Conservation (phyloP, 1,284 basidiomycete species). For the Austroboletus niveus region DNA sequence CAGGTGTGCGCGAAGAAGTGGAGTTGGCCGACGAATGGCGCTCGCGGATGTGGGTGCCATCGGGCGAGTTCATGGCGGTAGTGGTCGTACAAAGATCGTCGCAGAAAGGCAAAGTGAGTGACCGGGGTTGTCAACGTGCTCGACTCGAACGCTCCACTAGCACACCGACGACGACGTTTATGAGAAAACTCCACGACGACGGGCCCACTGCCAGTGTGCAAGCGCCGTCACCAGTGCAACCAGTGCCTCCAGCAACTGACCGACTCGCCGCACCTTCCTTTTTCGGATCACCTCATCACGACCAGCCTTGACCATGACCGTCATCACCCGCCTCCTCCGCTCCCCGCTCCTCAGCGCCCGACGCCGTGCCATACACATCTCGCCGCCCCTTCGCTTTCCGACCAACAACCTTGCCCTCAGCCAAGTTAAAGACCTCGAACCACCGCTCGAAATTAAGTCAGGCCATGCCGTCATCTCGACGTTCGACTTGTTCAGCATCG, state of each 20-base stretch:
- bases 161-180: no score
- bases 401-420: slow-evolving; percentile 4
- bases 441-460: slow-evolving; percentile 30
- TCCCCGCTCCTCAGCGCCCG: not conserved
- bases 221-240: no score
- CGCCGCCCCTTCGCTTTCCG: slow-evolving; percentile 2
- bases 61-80: slow-evolving; percentile 19
- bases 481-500: slow-evolving; percentile 93
- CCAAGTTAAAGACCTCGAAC: slow-evolving; percentile 3
- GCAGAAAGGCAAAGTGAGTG: not conserved
- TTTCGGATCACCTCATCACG: not conserved
- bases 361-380: slow-evolving; percentile 17
- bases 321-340: not conserved
- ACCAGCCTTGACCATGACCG: not conserved
- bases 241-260: no score
- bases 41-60: slow-evolving; percentile 19
- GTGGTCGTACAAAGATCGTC: slow-evolving; percentile 6
- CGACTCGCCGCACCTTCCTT: slow-evolving; percentile 4
- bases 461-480: slow-evolving; percentile 93
- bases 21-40: slow-evolving; percentile 29
- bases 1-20: slow-evolving; percentile 25
- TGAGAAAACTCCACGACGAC: no score
- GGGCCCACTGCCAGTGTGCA: no score
- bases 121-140: not conserved
- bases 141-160: not conserved